Evolutionary conservation across 306 rosid species (phyloP), one percentile per base, ranked within the genome.

Genomic region (Boehmeria nivea): DNA sequence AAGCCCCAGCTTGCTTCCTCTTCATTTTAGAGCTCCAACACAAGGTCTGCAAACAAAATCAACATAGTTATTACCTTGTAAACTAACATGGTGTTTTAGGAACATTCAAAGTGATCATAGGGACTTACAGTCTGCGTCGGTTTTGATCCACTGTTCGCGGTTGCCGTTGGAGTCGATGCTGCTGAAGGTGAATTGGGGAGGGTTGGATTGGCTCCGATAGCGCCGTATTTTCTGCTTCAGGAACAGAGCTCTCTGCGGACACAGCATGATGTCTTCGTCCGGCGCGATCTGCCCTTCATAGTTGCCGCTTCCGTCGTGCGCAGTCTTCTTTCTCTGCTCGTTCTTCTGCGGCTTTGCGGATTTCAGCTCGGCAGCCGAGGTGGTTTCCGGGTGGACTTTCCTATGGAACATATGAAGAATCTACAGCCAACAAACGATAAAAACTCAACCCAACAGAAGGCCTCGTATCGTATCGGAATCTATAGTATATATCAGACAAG

Each of bases 121-220:
- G 27, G 61, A 69, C 94, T 88, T 82, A 88, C 96, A 88, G 63
- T 88, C 96, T 2, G 87, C 91, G 71, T 85, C 96, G 54, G 96
- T 85, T 68, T 78, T 85, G 79, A 88, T 82, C 96, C 96, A 88
- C 60, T 81, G 96, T 76, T 85, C 94, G 64, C 54, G 72, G 69
- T 80, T 85, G 48, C 68, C 88, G 49, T 61, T 80, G 26, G 84
- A 75, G 60, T 82, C 88, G 25, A 72, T 66, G 72, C 75, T 54
- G 65, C 73, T 54, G 20, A 70, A 78, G 23, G 65, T 55, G 42
- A 78, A 59, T 20, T 81, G 81, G 15, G 74, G 70, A 3, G 75
- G 81, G 61, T 76, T 78, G 15, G 80, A 67, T 58, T 79, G 87
- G 62, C 67, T 71, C 71, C 72, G 73, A 66, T 72, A 51, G 39